Base-by-base conservation (phyloP, 306 rosid genomes). In the Abrus pulchellus region DNA sequence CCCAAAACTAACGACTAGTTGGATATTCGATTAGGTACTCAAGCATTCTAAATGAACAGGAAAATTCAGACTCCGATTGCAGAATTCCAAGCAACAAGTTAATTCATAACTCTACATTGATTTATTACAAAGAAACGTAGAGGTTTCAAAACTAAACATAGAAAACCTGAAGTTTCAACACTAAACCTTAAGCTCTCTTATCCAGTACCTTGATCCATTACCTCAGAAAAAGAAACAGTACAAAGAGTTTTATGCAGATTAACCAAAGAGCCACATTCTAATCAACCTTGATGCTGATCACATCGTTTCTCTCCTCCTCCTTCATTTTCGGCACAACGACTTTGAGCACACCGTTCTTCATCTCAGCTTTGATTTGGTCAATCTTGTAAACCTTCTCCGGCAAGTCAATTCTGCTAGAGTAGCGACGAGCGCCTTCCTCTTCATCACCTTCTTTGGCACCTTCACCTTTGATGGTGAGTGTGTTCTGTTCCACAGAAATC, bases 271-370 rank as follows among this genome's bases (percentile, higher is more conserved):
- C 1, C 13, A 47, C 11, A 8, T 34, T 8, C 64, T 78, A 86
- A 2, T 85, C 86, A 6, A 94, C 54, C 2, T 74, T 80, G 2
- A 90, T 88, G 7, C 85, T 83, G 40, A 47, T 60, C 1, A 90
- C 93, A 33, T 88, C 88, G 13, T 50, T 82, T 75, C 89, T 87
- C 69, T 92, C 90, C 9, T 92, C 96, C 47, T 86, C 90, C 73
- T 83, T 86, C 12, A 90, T 85, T 52, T 90, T 92, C 0, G 94
- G 96, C 64, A 90, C 83, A 68, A 9, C 6, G 7, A 94, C 61
- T 78, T 84, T 94, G 29, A 92, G 86, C 66, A 94, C 93, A 14
- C 98, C 98, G 36, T 92, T 90, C 54, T 92, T 92, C 93, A 92
- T 94, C 83, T 92, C 97, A 4, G 97, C 98, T 63, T 74, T 92